Percentiles rank a stretch among this genome's conserved stretches.
phyloP scores from a whole-genome alignment of 805 yeast species.

The Barnettozyma siamensis region DNA sequence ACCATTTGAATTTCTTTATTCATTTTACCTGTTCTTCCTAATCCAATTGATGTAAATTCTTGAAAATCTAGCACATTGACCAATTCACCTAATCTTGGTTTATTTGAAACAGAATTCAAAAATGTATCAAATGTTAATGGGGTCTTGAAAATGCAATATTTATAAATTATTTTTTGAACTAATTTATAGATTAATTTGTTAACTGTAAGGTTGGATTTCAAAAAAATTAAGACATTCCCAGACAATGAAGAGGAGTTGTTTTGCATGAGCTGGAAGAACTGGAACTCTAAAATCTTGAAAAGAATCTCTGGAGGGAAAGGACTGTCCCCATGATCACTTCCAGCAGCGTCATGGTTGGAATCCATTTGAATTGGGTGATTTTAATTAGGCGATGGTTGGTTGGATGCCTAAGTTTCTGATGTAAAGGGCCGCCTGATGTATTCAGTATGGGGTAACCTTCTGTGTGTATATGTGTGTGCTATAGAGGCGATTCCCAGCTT shows the following conservation, averaged over 20 bases:
- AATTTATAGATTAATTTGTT: conserved; percentile 54
- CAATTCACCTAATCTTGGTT: conserved; percentile 45
- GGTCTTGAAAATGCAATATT: conserved; percentile 67
- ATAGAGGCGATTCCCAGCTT: too few species aligned
- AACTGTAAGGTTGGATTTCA: conserved; percentile 48
- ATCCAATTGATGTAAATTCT: conserved; percentile 82
- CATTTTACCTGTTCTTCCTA: conserved; percentile 87
- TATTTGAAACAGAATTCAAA: conserved; percentile 45
- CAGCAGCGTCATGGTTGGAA: not conserved
- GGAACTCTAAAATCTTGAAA: conserved; percentile 49
- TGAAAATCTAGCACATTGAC: conserved; percentile 81
- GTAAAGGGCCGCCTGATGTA: too few species aligned
- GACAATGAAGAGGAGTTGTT: conserved; percentile 47
- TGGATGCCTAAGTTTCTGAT: too few species aligned
- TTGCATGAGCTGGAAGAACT: conserved; percentile 42
- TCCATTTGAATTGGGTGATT: conserved; percentile 1
- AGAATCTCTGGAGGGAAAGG: conserved; percentile 52
- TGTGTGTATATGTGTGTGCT: too few species aligned
- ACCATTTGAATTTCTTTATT: conserved; percentile 89
- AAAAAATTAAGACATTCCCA: conserved; percentile 44
- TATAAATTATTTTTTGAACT: conserved; percentile 52
- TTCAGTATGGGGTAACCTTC: not conserved
- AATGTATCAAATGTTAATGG: conserved; percentile 77
- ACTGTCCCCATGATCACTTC: conserved; percentile 3
- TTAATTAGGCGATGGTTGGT: too few species aligned